phyloP scores from a whole-genome alignment of 2,329 filamentous ascomycete genomes.

The Fusarium sp. region DNA sequence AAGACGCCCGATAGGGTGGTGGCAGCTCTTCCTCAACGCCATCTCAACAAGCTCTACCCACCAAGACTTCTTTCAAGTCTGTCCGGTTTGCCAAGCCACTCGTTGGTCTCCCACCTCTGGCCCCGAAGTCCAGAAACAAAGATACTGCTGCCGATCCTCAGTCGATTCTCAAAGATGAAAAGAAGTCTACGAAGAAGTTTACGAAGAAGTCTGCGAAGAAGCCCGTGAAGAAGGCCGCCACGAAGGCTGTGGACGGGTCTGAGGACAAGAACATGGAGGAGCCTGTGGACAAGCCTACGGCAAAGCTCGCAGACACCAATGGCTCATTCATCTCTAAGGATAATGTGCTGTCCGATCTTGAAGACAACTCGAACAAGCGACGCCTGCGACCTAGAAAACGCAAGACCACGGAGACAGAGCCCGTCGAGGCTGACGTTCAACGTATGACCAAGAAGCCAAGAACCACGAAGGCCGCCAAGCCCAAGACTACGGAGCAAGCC shows the following conservation, averaged over 20 bases:
- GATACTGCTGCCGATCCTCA: neutral
- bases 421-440: constrained; percentile 5
- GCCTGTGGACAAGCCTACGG: neutral
- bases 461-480: constrained; percentile 7
- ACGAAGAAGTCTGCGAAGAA: neutral
- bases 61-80: constrained; percentile 28
- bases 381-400: constrained; percentile 37
- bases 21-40: constrained; percentile 37
- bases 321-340: neutral
- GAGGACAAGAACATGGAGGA: neutral
- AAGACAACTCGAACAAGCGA: constrained; percentile 30
- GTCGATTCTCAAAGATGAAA: neutral
- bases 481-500: constrained; percentile 11
- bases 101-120: constrained; percentile 23
- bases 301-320: neutral
- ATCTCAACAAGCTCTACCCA: constrained; percentile 24
- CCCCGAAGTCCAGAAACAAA: constrained; percentile 12
- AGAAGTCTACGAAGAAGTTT: neutral
- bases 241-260: neutral
- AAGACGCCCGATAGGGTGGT: constrained; percentile 53
- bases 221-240: neutral
- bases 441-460: constrained; percentile 21
- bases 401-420: constrained; percentile 18
- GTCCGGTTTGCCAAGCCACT: constrained; percentile 42
- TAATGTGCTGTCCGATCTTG: constrained; percentile 5